Evolutionary conservation across 2,329 filamentous ascomycete genomes (phyloP), one percentile per base, ranked within the genome.

Genomic region (Neoarthrinium moseri): DNA sequence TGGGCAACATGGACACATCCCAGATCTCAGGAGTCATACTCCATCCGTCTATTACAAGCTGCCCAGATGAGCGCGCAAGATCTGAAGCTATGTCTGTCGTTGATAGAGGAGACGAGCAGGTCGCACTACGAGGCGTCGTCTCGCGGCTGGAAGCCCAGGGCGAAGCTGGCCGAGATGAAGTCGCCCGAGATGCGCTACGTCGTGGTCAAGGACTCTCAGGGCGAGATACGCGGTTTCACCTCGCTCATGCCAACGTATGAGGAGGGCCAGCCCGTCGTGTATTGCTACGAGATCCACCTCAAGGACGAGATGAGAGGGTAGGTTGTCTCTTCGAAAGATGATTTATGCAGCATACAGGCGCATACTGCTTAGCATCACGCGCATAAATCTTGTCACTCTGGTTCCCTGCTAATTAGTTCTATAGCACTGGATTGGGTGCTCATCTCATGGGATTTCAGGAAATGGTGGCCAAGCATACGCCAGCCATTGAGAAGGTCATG

Each of bases 221-320:
- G 54, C 4, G 41, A 35, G 27, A 53, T 84, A 7, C 61, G 65
- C 15, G 82, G 73, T 4, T 86, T 88, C 56, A 72, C 77, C 1
- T 87, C 83, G n/a, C 70, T 88, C 57, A 84, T 87, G 83, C 77
- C 86, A n/a, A 86, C 83, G 2, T 79, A 79, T 56, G 86, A 89
- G 58, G 80, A 84, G 50, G 74, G 75, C 2, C 68, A 80, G 48
- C 72, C 82, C 0, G 86, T 91, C 2, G 60, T 90, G 17, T 92
- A 91, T 63, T 84, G 87, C 62, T 92, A 91, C 61, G 87, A 92
- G 66, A 81, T 92, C 27, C 87, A 92, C 58, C 74, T 91, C 3
- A 65, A 71, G 29, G 66, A 73, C 1, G 65, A 70, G 2, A 61
- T 87, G 4, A 77, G 80, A 53, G 75, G 83, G 68, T 80, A 62